These are phyloP conservation scores for Tothia fuscella DNA, from an alignment of 2,329 filamentous ascomycete species.

Conservation along the genomic window DNA sequence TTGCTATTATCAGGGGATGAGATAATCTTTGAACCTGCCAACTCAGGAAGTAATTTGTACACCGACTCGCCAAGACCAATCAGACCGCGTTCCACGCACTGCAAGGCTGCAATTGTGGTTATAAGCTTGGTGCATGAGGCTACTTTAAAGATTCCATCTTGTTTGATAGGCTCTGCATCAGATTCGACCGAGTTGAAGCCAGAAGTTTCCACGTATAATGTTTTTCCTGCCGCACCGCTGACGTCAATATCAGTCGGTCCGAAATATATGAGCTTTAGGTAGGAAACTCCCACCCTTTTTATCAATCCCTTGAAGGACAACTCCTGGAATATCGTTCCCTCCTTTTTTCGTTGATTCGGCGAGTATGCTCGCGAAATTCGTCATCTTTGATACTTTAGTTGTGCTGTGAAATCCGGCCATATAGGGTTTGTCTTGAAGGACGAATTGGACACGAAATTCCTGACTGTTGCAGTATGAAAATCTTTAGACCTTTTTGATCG, in stretches of 20 bases:
- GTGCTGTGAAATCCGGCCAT: too few relatives aligned
- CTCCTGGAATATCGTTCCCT: background rate
- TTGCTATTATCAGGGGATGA: background rate
- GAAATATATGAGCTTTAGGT: too few relatives aligned
- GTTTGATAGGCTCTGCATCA: conserved; percentile 1
- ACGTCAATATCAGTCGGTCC: too few relatives aligned
- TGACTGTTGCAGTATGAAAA: too few relatives aligned
- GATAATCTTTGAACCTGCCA: background rate
- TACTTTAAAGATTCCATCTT: conserved; percentile 12
- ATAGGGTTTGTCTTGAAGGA: too few relatives aligned
- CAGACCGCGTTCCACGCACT: conserved; percentile 10
- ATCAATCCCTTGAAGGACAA: background rate
- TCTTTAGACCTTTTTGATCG: too few relatives aligned
- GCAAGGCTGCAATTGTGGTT: conserved; percentile 8
- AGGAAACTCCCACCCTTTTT: background rate
- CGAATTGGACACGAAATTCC: too few relatives aligned
- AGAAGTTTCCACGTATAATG: conserved; percentile 5
- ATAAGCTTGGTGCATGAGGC: conserved; percentile 7
- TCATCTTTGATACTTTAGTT: too few relatives aligned
- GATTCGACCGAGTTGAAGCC: conserved; percentile 4
- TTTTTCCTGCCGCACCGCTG: conserved; percentile 7
- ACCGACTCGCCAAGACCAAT: conserved; percentile 6
- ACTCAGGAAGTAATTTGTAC: conserved; percentile 7
- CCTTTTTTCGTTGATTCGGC: background rate
- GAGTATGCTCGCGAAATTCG: too few relatives aligned